phyloP scores from a whole-genome alignment of 345 rosid genomes.

The Salix udensis region DNA sequence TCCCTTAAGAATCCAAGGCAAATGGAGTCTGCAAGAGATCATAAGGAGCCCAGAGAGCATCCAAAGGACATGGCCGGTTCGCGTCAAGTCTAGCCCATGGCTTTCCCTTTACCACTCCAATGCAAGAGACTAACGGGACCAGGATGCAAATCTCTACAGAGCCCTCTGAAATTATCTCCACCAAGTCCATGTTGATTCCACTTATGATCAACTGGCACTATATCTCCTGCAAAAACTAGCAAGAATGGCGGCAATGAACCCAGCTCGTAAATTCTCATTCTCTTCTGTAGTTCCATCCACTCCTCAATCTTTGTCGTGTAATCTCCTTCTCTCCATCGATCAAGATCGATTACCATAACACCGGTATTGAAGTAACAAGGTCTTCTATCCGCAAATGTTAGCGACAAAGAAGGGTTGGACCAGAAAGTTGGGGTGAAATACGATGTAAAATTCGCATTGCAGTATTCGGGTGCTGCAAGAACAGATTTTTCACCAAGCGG shows the following conservation, averaged over 20 bases:
- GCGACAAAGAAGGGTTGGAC: constrained; percentile 61
- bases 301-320: constrained; percentile 71
- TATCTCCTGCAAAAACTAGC: constrained; percentile 63
- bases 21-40: constrained; percentile 37
- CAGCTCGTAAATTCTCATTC: constrained; percentile 66
- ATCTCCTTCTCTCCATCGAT: constrained; percentile 70
- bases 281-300: constrained; percentile 80
- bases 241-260: constrained; percentile 81
- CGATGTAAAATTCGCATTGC: constrained; percentile 85
- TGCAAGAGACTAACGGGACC: constrained; percentile 33
- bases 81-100: constrained; percentile 35
- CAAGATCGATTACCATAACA: constrained; percentile 87
- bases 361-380: constrained; percentile 85
- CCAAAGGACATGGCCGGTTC: constrained; percentile 31
- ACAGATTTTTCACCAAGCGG: constrained; percentile 51
- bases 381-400: constrained; percentile 59
- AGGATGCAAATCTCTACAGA: constrained; percentile 29
- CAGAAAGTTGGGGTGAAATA: constrained; percentile 73
- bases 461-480: constrained; percentile 90
- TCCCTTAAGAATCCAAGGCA: constrained; percentile 25
- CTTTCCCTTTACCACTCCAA: constrained; percentile 38
- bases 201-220: constrained; percentile 65
- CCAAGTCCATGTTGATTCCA: constrained; percentile 81
- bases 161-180: constrained; percentile 29
- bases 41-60: constrained; percentile 36